These are phyloP conservation scores for Ustilago bromivora DNA, from an alignment of 1,284 basidiomycete species.

Conservation along the genomic window DNA sequence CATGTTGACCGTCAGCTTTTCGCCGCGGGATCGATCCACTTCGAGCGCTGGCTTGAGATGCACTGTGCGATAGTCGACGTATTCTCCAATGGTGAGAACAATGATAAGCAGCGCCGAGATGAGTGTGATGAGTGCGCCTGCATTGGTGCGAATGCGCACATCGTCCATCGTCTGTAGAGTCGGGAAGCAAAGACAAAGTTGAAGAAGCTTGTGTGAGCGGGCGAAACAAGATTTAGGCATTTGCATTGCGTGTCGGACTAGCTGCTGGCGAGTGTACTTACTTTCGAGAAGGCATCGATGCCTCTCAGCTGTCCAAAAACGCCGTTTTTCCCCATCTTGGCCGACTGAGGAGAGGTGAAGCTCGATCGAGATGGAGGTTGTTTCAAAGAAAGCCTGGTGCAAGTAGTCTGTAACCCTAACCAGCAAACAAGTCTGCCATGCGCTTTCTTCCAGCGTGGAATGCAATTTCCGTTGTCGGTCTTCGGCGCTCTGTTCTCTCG, in stretches of 20 bases:
- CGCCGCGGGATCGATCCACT: conserved; percentile 87
- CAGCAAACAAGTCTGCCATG: neutral
- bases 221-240: neutral
- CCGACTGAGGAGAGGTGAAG: neutral
- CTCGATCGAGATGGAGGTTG: conserved; percentile 1
- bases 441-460: conserved; percentile 38
- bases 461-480: conserved; percentile 3
- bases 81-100: conserved; percentile 90
- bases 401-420: neutral
- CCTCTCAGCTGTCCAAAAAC: conserved; percentile 65
- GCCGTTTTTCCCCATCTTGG: conserved; percentile 59
- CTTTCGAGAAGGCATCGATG: conserved; percentile 98
- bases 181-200: neutral
- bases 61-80: conserved; percentile 91
- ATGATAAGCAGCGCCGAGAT: conserved; percentile 91
- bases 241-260: neutral
- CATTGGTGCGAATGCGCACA: conserved; percentile 68
- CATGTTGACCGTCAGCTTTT: conserved; percentile 90
- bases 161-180: conserved; percentile 67
- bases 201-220: conserved; percentile 8
- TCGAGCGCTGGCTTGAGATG: conserved; percentile 72
- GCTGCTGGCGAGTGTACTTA: conserved; percentile 69
- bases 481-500: neutral
- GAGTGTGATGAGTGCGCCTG: conserved; percentile 77
- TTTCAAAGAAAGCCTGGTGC: neutral